Percentiles rank a stretch among this genome's conserved stretches.
These are phyloP conservation scores for Calcarisporium arbuscula DNA, from an alignment of 2,329 filamentous ascomycete species.

Conservation along the genomic window DNA sequence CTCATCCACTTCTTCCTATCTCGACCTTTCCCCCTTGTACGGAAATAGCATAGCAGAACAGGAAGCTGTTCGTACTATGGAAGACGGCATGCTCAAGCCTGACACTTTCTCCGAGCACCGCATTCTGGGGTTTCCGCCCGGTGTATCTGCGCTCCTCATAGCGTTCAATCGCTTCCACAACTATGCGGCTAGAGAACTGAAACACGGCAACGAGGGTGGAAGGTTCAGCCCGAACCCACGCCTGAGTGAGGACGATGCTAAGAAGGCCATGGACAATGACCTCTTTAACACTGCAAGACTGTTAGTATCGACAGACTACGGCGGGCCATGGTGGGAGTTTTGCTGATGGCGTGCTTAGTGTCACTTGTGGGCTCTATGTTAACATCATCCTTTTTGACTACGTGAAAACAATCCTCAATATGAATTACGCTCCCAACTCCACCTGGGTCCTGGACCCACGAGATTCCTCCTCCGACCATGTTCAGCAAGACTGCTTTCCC, in stretches of 20 bases:
- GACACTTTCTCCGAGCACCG: conserved; percentile 64
- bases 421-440: conserved; percentile 52
- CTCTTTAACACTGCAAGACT: conserved; percentile 51
- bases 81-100: conserved; percentile 62
- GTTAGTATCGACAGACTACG: no score
- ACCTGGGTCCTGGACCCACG: conserved; percentile 60
- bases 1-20: conserved; percentile 65
- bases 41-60: conserved; percentile 61
- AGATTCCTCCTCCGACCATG: conserved; percentile 46
- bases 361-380: conserved; percentile 48
- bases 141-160: conserved; percentile 61
- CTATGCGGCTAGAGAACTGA: conserved; percentile 55
- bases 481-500: conserved; percentile 37
- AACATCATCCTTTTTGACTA: conserved; percentile 55
- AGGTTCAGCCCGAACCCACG: conserved; percentile 48
- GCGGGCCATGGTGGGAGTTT: no score
- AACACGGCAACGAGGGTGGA: conserved; percentile 59
- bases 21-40: conserved; percentile 68
- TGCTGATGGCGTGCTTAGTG: no score
- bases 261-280: conserved; percentile 38
- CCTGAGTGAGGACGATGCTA: conserved; percentile 24
- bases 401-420: conserved; percentile 53
- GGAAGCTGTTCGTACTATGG: conserved; percentile 54
- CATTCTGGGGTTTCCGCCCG: conserved; percentile 59
- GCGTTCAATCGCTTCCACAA: conserved; percentile 69